A percentile compares a stretch with the other conserved stretches of the same genome.
These are phyloP conservation scores for Fusarium sp. DNA, from an alignment of 2,329 filamentous ascomycete genomes.

Conservation along the genomic window DNA sequence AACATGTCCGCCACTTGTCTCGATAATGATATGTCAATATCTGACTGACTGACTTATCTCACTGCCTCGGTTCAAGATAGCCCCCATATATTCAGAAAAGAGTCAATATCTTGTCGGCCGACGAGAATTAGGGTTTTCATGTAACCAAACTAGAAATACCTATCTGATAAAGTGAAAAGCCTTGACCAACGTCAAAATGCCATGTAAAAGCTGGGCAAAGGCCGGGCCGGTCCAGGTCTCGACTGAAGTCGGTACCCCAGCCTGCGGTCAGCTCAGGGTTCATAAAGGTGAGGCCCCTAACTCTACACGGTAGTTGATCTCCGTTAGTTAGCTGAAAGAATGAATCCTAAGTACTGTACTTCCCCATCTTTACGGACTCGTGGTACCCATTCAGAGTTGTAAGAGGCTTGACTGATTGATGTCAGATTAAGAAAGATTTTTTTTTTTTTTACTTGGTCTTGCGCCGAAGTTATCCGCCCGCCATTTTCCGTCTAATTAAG, in stretches of 20 bases:
- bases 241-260: slow-evolving; percentile 13
- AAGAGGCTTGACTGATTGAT: neutral
- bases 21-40: neutral
- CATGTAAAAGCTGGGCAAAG: neutral
- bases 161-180: slow-evolving; percentile 4
- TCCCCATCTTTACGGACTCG: neutral
- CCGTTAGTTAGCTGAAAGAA: slow-evolving; percentile 30
- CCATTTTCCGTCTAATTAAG: slow-evolving; percentile 7
- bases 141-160: neutral
- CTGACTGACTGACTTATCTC: neutral
- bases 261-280: slow-evolving; percentile 4
- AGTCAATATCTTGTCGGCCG: neutral
- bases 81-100: neutral
- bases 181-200: slow-evolving; percentile 10
- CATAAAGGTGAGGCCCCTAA: slow-evolving; percentile 1
- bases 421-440: neutral
- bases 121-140: slow-evolving; percentile 1
- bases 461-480: slow-evolving; percentile 27
- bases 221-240: neutral
- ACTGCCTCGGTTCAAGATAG: neutral
- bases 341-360: slow-evolving; percentile 1
- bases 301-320: slow-evolving; percentile 18
- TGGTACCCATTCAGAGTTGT: neutral
- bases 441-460: neutral
- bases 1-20: slow-evolving; percentile 9